phyloP scores from a whole-genome alignment of 106 monocot genomes.

The Iris macrosiphon region DNA sequence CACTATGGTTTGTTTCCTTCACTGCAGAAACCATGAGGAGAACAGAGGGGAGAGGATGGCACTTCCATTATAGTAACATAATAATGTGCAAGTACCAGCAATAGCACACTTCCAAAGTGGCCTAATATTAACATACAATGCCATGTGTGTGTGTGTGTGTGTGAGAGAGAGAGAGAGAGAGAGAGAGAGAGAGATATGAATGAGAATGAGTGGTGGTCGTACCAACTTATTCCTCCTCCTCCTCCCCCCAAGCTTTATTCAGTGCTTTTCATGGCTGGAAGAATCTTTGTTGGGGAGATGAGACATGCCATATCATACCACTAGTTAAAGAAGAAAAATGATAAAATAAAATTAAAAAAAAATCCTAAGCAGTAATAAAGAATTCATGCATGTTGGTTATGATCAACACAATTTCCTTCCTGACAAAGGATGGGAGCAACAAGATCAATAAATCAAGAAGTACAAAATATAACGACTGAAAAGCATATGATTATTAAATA shows the following conservation, averaged over 20 bases:
- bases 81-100: background rate
- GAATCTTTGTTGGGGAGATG: constrained; percentile 24
- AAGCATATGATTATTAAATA: no score
- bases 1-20: background rate
- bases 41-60: background rate
- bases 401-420: no score
- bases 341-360: background rate
- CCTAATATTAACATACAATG: background rate
- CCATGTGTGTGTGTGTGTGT: constrained; percentile 1
- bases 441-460: no score
- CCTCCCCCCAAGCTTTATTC: background rate
- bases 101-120: background rate
- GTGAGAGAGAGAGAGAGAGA: background rate
- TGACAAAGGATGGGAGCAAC: no score
- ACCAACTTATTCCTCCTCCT: constrained; percentile 12
- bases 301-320: constrained; percentile 13
- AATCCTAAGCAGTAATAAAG: no score
- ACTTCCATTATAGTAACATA: background rate
- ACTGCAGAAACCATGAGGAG: background rate
- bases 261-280: constrained; percentile 27
- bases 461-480: no score
- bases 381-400: no score
- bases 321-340: background rate
- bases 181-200: background rate
- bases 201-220: background rate